Percentiles rank a stretch among this genome's conserved stretches.
phyloP scores from a whole-genome alignment of 2,329 filamentous ascomycete species.

The Sporothrix inflata region DNA sequence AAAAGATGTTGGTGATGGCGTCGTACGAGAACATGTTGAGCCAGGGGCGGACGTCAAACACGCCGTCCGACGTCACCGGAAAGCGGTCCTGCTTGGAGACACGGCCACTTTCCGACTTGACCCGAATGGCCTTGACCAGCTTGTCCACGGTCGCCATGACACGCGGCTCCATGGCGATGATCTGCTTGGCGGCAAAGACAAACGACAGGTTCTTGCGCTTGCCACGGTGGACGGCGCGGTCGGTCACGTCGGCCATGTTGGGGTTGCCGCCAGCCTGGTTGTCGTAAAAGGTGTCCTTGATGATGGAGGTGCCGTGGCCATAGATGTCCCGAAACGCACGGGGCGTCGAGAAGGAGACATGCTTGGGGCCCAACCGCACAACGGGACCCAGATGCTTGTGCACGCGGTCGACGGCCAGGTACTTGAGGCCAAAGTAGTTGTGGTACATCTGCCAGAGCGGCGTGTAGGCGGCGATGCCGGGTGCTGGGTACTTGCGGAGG shows the following conservation, averaged over 20 bases:
- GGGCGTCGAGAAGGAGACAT: neutral
- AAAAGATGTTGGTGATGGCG: neutral
- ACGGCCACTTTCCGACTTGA: neutral
- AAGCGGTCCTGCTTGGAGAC: neutral
- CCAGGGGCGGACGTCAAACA: neutral
- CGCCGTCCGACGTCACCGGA: neutral
- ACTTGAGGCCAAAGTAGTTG: conserved; percentile 5
- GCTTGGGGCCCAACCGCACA: neutral
- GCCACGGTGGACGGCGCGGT: neutral
- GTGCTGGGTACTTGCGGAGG: conserved; percentile 4
- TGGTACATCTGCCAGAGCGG: conserved; percentile 3
- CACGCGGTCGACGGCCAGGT: neutral
- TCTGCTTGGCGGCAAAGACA: conserved; percentile 7
- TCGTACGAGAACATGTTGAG: conserved; percentile 5
- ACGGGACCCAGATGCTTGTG: neutral
- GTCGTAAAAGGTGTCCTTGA: conserved; percentile 2
- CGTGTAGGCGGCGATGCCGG: neutral
- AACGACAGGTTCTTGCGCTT: neutral
- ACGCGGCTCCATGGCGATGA: neutral
- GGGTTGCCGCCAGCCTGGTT: conserved; percentile 2
- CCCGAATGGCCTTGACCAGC: neutral
- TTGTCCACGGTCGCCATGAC: neutral
- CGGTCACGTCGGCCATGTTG: conserved; percentile 6
- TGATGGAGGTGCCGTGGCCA: neutral
- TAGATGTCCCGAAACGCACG: neutral